Conservation (phyloP, 2,329 filamentous ascomycete genomes). For the Colletotrichum magnum region DNA sequence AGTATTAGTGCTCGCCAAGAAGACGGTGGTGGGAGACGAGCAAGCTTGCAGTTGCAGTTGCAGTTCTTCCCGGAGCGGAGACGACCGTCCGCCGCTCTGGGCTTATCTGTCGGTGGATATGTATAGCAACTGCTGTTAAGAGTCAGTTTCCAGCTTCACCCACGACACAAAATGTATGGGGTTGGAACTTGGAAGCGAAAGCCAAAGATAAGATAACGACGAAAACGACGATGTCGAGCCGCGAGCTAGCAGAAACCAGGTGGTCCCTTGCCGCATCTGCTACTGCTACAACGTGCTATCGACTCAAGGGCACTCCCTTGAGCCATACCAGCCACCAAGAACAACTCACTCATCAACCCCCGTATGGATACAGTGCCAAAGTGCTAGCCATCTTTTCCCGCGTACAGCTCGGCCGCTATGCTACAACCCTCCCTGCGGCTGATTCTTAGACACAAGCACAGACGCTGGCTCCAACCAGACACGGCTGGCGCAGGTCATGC, state of each 20-base stretch:
- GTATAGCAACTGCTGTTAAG: slow-evolving; percentile 20
- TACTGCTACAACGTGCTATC: not conserved
- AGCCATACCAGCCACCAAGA: slow-evolving; percentile 4
- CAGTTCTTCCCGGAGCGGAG: slow-evolving; percentile 13
- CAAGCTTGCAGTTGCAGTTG: not conserved
- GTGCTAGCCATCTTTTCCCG: slow-evolving; percentile 13
- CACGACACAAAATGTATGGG: slow-evolving; percentile 16
- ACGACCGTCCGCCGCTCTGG: slow-evolving; percentile 14
- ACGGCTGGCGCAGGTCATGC: not conserved
- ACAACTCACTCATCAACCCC: not conserved
- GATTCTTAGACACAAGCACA: not conserved
- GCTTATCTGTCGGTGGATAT: slow-evolving; percentile 27
- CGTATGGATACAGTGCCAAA: not conserved
- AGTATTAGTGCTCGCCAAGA: slow-evolving; percentile 7
- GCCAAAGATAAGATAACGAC: slow-evolving; percentile 24
- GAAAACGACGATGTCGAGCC: slow-evolving; percentile 5
- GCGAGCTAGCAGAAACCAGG: slow-evolving; percentile 9
- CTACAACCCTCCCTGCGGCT: slow-evolving; percentile 20
- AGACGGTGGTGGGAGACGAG: slow-evolving; percentile 13
- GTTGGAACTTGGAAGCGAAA: slow-evolving; percentile 3
- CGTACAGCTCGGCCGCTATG: slow-evolving; percentile 1
- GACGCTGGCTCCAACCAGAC: not conserved
- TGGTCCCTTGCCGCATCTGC: slow-evolving; percentile 5
- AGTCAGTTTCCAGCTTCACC: slow-evolving; percentile 21
- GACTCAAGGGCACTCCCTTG: not conserved